Conservation (phyloP, 208 protist genomes). For the Leishmania aethiopica region DNA sequence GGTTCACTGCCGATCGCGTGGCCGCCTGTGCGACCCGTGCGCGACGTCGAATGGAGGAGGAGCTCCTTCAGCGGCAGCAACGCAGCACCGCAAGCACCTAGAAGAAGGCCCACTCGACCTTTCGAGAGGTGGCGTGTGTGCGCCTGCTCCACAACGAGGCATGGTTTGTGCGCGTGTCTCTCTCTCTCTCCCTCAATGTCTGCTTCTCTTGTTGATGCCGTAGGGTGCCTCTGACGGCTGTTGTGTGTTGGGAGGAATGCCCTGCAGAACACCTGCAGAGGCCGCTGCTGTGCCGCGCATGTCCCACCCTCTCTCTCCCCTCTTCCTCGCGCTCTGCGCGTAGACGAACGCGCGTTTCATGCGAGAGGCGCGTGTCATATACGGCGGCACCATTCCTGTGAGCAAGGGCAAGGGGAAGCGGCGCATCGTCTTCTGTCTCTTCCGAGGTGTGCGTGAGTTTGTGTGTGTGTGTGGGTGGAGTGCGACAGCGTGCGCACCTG, state of each 20-base stretch:
- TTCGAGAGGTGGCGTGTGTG: not conserved
- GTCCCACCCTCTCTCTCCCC: not conserved
- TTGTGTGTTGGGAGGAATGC: not conserved
- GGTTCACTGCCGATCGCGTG: conserved; percentile 36
- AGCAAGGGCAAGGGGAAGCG: too few species aligned
- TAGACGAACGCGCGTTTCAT: not conserved
- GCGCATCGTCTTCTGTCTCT: not conserved
- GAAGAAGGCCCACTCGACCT: not conserved
- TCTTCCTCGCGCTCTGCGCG: not conserved
- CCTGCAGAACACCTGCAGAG: not conserved
- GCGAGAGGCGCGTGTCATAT: not conserved
- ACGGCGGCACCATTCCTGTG: not conserved
- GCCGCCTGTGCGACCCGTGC: conserved; percentile 25
- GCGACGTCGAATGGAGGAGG: conserved; percentile 7
- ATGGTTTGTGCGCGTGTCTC: too few species aligned
- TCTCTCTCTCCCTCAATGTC: not conserved
- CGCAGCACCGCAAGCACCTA: not conserved
- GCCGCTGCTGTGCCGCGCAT: not conserved
- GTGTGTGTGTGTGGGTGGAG: not conserved
- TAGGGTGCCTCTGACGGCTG: not conserved
- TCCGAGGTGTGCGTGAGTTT: not conserved
- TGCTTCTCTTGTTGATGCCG: not conserved
- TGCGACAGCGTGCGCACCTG: not conserved
- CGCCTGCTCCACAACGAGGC: not conserved
- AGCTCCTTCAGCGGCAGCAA: conserved; percentile 4